Percentiles rank a stretch among this genome's conserved stretches.
Conservation (phyloP, 257 asterid species). For the Mitragyna speciosa region DNA sequence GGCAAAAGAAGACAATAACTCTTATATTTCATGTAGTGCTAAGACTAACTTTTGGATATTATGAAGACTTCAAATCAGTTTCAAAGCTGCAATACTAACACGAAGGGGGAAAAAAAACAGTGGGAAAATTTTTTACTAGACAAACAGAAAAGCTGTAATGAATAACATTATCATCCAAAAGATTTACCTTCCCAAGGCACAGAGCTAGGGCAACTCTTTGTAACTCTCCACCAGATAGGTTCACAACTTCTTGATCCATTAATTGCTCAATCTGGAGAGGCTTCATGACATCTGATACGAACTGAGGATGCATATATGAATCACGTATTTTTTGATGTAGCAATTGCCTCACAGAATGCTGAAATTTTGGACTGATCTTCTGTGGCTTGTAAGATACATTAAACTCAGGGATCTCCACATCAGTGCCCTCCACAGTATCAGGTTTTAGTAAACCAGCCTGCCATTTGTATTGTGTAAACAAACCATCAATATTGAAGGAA, state of each 20-base stretch:
- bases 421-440: conserved; percentile 70
- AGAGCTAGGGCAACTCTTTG: conserved; percentile 93
- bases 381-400: conserved; percentile 98
- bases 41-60: neutral
- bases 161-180: neutral
- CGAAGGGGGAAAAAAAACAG: neutral
- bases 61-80: neutral
- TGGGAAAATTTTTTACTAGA: too few species aligned
- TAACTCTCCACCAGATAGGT: conserved; percentile 99
- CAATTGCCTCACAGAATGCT: conserved; percentile 62
- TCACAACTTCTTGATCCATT: conserved; percentile 95
- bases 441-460: conserved; percentile 98
- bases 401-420: conserved; percentile 88
- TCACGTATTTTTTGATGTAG: conserved; percentile 83
- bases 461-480: conserved; percentile 12
- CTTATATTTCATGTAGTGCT: neutral
- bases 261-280: conserved; percentile 97
- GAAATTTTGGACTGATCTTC: conserved; percentile 87
- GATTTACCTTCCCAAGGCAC: conserved; percentile 91
- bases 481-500: conserved; percentile 11
- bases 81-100: neutral
- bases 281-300: conserved; percentile 91
- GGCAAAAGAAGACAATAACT: neutral
- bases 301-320: conserved; percentile 91
- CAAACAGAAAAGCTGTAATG: neutral